Base-by-base conservation (phyloP, 495 filamentous ascomycete genomes). In the Thozetella sp. region DNA sequence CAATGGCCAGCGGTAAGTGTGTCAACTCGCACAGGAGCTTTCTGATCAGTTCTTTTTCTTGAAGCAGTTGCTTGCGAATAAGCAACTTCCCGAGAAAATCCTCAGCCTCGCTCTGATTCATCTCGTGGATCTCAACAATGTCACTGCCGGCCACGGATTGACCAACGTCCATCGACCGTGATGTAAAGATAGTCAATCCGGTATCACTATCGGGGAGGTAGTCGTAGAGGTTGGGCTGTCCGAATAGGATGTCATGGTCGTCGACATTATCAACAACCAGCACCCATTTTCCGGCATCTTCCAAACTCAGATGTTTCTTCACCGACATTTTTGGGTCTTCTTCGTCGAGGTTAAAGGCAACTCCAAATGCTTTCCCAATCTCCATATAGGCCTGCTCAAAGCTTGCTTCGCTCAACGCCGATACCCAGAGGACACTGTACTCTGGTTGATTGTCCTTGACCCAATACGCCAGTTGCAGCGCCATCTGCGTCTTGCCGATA, bases 401-500 rank as follows among this genome's bases (percentile, higher is more conserved):
- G n/a, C 51, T 75, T 27, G 74, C 76, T 0, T 52, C 17, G 50
- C 67, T 77, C 1, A 71, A 60, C 0, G 73, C 76, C 1, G 73
- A 65, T 17, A 85, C 60, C 83, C 82, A 86, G 51, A 84, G 74
- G 20, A 84, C 59, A 1, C 79, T 76, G 53, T 69, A 80, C 1
- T 76, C 69, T 1, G 70, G 62, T 12, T 72, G 51, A 19, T 62
- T 50, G 13, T 64, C 0, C 72, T 63, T 71, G 4, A 66, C 54
- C 55, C 71, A 67, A 56, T 79, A 79, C 0, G 73, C 73, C 25
- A 83, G 54, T 53, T 81, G 74, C 12, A 86, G 54, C 1, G 71
- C 75, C 23, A 86, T 63, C 56, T 82, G 80, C 0, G 81, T 80
- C 57, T 84, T 85, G 0, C 80, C 80, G 6, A 81, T 65, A 0